Evolutionary conservation across 257 asterid genomes (phyloP).

Genomic region (Penstemon eatonii): DNA sequence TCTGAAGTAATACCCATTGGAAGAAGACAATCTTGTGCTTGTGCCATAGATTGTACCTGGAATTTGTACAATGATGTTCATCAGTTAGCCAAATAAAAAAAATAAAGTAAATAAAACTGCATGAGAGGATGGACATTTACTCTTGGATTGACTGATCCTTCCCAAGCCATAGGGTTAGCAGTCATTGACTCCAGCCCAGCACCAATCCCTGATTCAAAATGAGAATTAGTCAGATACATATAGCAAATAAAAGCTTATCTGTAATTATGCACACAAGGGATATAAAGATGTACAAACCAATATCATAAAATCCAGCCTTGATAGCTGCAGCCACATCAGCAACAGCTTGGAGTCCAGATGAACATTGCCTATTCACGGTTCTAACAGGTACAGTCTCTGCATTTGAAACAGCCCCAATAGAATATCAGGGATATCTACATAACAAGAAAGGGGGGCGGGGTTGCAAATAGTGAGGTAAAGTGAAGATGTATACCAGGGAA

Average conservation of each 20-base stretch:
- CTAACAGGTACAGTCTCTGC: constrained; percentile 96
- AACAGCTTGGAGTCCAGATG: constrained; percentile 99
- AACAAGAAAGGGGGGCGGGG: constrained; percentile 6
- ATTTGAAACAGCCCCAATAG: constrained; percentile 5
- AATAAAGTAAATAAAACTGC: neutral
- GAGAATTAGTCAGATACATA: constrained; percentile 14
- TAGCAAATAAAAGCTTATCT: neutral
- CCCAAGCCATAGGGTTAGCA: constrained; percentile 90
- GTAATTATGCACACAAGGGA: neutral
- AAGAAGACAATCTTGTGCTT: constrained; percentile 93
- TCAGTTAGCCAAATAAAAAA: neutral
- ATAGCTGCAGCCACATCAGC: constrained; percentile 99
- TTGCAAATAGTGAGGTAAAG: neutral
- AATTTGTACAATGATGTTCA: constrained; percentile 15
- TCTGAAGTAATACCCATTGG: constrained; percentile 99
- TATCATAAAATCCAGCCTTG: constrained; percentile 97
- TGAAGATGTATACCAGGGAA: constrained; percentile 68
- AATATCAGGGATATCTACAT: constrained; percentile 8
- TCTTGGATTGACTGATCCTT: constrained; percentile 93
- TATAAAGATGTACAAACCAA: constrained; percentile 45
- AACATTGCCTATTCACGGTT: constrained; percentile 98
- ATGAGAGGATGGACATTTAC: constrained; percentile 41
- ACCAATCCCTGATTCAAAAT: constrained; percentile 71
- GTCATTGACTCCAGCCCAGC: constrained; percentile 99
- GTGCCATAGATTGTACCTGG: constrained; percentile 75